Conservation (phyloP, 495 filamentous ascomycete genomes). For the Aspergillus baeticus region DNA sequence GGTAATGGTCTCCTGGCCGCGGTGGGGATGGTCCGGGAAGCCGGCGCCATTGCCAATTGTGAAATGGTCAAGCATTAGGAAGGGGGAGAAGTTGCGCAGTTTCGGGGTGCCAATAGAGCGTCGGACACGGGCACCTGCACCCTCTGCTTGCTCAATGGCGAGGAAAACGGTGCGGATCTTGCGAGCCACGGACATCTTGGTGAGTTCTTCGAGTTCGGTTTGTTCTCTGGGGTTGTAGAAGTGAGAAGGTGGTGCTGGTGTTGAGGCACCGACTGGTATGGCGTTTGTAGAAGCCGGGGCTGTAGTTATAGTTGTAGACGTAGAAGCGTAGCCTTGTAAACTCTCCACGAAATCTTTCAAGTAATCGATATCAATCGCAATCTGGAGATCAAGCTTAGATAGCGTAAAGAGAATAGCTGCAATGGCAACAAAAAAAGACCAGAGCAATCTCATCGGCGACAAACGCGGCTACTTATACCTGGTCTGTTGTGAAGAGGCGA, state of each 20-base stretch:
- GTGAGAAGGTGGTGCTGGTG: too few species aligned
- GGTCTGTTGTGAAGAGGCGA: conserved; percentile 8
- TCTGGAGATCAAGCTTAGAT: conserved; percentile 11
- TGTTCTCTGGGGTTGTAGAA: conserved; percentile 6
- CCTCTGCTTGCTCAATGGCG: conserved; percentile 84
- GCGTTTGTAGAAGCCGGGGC: conserved; percentile 5
- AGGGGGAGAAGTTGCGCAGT: conserved; percentile 85
- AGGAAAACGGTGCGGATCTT: conserved; percentile 78
- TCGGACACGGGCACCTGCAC: conserved; percentile 83
- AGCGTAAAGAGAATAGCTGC: conserved; percentile 36
- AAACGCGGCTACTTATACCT: conserved; percentile 36
- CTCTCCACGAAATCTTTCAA: conserved; percentile 17
- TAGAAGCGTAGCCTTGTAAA: conserved; percentile 19
- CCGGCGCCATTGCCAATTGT: conserved; percentile 75
- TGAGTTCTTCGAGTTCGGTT: conserved; percentile 25
- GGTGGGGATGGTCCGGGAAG: conserved; percentile 83
- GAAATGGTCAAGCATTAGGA: conserved; percentile 98
- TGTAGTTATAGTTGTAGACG: conserved; percentile 14
- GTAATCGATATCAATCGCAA: conserved; percentile 7
- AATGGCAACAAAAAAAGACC: conserved; percentile 45
- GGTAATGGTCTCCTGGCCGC: conserved; percentile 84
- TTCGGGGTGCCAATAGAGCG: conserved; percentile 84
- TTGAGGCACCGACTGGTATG: conserved; percentile 2
- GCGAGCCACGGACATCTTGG: conserved; percentile 67
- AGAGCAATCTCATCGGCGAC: conserved; percentile 41